Evolutionary conservation across 768 basidiomycete species (phyloP).

Genomic region (Lentinula sp.): DNA sequence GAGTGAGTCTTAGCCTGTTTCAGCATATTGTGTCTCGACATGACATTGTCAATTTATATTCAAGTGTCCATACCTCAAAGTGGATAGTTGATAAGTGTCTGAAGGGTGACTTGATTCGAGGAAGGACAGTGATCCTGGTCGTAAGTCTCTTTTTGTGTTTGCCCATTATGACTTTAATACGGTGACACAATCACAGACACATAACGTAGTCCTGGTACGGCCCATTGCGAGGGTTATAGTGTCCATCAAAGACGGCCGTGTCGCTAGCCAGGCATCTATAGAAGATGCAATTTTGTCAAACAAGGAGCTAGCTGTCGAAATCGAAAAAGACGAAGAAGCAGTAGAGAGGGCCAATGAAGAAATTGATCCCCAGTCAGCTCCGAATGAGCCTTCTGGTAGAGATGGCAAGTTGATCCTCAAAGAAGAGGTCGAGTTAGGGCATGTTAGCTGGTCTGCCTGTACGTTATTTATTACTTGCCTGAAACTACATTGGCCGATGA

Average conservation of each 20-base stretch:
- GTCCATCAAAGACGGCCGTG: conserved; percentile 34
- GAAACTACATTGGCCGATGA: neutral
- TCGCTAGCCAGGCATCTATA: conserved; percentile 30
- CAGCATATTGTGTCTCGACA: conserved; percentile 25
- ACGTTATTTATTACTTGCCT: conserved; percentile 6
- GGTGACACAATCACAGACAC: conserved; percentile 24
- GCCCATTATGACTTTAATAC: neutral
- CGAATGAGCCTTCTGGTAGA: conserved; percentile 3
- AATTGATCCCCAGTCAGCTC: conserved; percentile 9
- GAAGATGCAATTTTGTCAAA: conserved; percentile 28
- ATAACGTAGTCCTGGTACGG: conserved; percentile 32
- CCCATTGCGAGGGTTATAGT: conserved; percentile 37
- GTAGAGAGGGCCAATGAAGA: conserved; percentile 3
- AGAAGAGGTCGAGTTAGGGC: conserved; percentile 31
- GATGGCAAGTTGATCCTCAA: conserved; percentile 35
- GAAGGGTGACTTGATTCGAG: conserved; percentile 7
- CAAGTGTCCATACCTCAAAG: conserved; percentile 7
- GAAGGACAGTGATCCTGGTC: conserved; percentile 6
- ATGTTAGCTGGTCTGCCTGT: conserved; percentile 29
- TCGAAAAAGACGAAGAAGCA: conserved; percentile 8
- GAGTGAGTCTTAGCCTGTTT: conserved; percentile 10
- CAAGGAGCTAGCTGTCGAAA: conserved; percentile 16
- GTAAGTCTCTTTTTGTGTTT: neutral
- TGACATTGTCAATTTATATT: conserved; percentile 23
- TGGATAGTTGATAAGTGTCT: conserved; percentile 8